Evolutionary conservation across 169 alveolate species (phyloP).

Genomic region (Babesia ovis): DNA sequence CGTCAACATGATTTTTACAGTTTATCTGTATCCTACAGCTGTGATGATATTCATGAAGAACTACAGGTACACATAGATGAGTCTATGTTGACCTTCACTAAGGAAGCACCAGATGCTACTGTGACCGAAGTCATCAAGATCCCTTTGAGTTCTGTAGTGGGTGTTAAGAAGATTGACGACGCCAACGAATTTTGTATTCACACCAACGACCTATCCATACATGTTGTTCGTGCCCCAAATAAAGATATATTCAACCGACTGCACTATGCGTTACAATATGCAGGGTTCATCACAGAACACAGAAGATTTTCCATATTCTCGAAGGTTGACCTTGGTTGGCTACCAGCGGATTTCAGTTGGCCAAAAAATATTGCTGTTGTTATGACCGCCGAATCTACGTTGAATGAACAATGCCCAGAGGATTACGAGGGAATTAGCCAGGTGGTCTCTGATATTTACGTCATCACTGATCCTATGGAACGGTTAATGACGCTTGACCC

Average conservation of each 20-base stretch:
- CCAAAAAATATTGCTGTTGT: slow-evolving; percentile 6
- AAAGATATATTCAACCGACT: slow-evolving; percentile 46
- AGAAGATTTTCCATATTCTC: slow-evolving; percentile 36
- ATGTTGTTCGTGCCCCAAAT: slow-evolving; percentile 15
- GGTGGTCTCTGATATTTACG: slow-evolving; percentile 11
- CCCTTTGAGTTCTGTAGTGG: slow-evolving; percentile 21
- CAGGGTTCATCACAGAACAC: slow-evolving; percentile 70
- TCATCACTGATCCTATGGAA: slow-evolving; percentile 30
- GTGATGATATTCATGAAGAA: background rate
- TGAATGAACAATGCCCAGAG: background rate
- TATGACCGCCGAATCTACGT: slow-evolving; percentile 11
- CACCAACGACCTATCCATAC: slow-evolving; percentile 24
- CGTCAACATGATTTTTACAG: background rate
- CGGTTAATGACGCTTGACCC: slow-evolving; percentile 19
- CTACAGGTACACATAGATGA: slow-evolving; percentile 10
- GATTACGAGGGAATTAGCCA: slow-evolving; percentile 7
- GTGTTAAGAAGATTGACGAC: slow-evolving; percentile 13
- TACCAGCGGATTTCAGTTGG: slow-evolving; percentile 25
- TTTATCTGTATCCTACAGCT: background rate
- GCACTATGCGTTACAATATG: slow-evolving; percentile 76
- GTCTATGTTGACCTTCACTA: slow-evolving; percentile 10
- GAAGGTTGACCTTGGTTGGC: slow-evolving; percentile 24
- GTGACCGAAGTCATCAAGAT: slow-evolving; percentile 8
- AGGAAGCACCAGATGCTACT: background rate
- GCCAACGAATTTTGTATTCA: slow-evolving; percentile 26